A percentile compares a stretch with the other conserved stretches of the same genome.
Conservation (phyloP, 805 yeast genomes). For the Lachancea sp. region DNA sequence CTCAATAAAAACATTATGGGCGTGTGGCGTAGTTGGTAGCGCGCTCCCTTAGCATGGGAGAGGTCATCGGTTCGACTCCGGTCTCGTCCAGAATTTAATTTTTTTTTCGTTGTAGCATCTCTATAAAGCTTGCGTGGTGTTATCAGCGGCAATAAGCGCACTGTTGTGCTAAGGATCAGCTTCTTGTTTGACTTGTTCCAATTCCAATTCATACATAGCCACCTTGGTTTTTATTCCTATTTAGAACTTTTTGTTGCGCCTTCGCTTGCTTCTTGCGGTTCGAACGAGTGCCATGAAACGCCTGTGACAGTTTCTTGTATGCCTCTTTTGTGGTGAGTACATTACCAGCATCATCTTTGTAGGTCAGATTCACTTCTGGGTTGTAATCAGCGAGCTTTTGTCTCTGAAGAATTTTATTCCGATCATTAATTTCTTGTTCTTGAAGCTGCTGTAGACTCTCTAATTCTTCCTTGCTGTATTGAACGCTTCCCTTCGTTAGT, state of each 20-base stretch:
- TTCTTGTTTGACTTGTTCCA: too few relatives aligned
- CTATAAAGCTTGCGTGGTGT: too few relatives aligned
- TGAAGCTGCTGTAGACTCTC: conserved; percentile 19
- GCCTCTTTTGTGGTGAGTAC: conserved; percentile 61
- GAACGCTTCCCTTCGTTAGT: conserved; percentile 16
- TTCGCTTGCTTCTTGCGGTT: conserved; percentile 24
- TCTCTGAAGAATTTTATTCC: conserved; percentile 24
- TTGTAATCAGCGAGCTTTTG: conserved; percentile 34
- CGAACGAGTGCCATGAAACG: conserved; percentile 58
- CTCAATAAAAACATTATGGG: conserved; percentile 32
- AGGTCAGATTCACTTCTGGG: conserved; percentile 43
- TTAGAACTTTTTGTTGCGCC: conserved; percentile 17
- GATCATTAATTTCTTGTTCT: conserved; percentile 25
- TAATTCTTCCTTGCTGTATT: conserved; percentile 28
- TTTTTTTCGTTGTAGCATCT: conserved; percentile 13
- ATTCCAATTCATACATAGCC: neutral
- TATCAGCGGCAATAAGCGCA: too few relatives aligned
- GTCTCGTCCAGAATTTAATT: conserved; percentile 51
- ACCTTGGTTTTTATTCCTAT: conserved; percentile 31
- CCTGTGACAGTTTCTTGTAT: conserved; percentile 67
- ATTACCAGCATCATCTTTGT: conserved; percentile 60
- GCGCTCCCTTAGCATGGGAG: conserved; percentile 70
- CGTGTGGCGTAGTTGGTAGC: conserved; percentile 76
- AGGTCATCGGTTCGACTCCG: conserved; percentile 73
- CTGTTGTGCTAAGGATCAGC: too few relatives aligned